Evolutionary conservation across 768 basidiomycete genomes (phyloP).

Genomic region (Mycena metata): DNA sequence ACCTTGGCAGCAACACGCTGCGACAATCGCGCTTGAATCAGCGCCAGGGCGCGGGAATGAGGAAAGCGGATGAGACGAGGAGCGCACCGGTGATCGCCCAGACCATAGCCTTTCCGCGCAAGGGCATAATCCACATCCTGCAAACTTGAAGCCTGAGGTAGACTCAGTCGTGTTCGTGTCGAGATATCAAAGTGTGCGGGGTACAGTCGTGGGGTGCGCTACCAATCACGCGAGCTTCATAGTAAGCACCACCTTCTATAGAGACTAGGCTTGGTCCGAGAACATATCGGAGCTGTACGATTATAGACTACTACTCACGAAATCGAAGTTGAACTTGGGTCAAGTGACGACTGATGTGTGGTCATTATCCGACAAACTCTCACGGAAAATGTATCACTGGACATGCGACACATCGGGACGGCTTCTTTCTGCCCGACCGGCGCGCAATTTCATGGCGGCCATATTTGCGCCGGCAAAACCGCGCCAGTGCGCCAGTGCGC

Average conservation of each 20-base stretch:
- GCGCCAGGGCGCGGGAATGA: background rate
- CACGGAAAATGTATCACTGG: background rate
- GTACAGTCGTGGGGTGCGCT: background rate
- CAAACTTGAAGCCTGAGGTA: background rate
- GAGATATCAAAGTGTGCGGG: constrained; percentile 1
- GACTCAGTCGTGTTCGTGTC: background rate
- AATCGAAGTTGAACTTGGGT: constrained; percentile 9
- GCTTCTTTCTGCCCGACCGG: no score
- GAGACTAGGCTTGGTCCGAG: background rate
- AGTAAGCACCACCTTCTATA: background rate
- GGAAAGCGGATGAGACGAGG: background rate
- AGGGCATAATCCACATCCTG: constrained; percentile 53
- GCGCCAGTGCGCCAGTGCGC: no score
- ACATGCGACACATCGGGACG: no score
- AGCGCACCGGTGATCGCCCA: constrained; percentile 55
- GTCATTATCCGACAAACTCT: no score
- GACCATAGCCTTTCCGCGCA: constrained; percentile 53
- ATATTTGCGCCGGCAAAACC: no score
- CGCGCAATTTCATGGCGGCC: no score
- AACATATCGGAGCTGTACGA: background rate
- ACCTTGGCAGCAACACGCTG: constrained; percentile 58
- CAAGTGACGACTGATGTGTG: constrained; percentile 2
- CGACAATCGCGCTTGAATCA: background rate
- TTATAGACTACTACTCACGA: background rate
- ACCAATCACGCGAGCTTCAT: background rate